phyloP scores from a whole-genome alignment of 2,329 filamentous ascomycete species.

The Mycosphaerella sp. region DNA sequence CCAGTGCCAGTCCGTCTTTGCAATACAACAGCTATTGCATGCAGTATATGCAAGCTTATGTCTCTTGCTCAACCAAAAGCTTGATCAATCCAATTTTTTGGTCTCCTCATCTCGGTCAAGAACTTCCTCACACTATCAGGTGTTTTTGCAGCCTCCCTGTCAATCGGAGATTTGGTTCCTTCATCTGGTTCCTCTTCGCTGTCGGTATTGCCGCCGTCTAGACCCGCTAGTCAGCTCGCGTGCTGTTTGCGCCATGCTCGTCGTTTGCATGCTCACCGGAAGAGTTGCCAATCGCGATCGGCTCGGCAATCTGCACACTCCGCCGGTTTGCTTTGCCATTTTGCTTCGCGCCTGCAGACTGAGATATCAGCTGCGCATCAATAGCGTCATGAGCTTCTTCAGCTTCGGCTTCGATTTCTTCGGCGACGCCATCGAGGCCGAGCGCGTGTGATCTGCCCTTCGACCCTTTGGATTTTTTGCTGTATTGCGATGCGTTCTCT shows the following conservation, averaged over 20 bases:
- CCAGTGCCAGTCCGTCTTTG: background rate
- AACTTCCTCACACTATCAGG: slow-evolving; percentile 19
- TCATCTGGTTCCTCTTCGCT: slow-evolving; percentile 11
- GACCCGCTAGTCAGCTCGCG: slow-evolving; percentile 17
- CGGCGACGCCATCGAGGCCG: slow-evolving; percentile 17
- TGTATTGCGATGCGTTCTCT: slow-evolving; percentile 12
- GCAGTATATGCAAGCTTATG: background rate
- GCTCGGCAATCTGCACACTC: slow-evolving; percentile 22
- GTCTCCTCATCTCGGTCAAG: slow-evolving; percentile 20
- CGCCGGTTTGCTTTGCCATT: slow-evolving; percentile 15
- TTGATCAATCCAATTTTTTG: slow-evolving; percentile 22
- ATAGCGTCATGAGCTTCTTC: slow-evolving; percentile 9
- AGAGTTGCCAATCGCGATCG: slow-evolving; percentile 15
- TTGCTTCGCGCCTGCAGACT: slow-evolving; percentile 10
- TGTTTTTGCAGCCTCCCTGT: slow-evolving; percentile 21
- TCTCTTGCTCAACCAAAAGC: slow-evolving; percentile 18
- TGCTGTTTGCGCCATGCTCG: slow-evolving; percentile 11
- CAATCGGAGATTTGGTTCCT: slow-evolving; percentile 12
- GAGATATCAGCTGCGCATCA: slow-evolving; percentile 9
- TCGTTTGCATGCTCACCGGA: slow-evolving; percentile 19
- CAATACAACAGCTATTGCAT: background rate
- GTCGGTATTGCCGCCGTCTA: slow-evolving; percentile 18
- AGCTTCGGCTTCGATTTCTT: slow-evolving; percentile 14
- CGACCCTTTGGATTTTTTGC: slow-evolving; percentile 5
- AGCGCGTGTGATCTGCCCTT: slow-evolving; percentile 18